These are phyloP conservation scores for Ophiocordyceps camponoti-floridani DNA, from an alignment of 2,329 filamentous ascomycete species.

Conservation along the genomic window DNA sequence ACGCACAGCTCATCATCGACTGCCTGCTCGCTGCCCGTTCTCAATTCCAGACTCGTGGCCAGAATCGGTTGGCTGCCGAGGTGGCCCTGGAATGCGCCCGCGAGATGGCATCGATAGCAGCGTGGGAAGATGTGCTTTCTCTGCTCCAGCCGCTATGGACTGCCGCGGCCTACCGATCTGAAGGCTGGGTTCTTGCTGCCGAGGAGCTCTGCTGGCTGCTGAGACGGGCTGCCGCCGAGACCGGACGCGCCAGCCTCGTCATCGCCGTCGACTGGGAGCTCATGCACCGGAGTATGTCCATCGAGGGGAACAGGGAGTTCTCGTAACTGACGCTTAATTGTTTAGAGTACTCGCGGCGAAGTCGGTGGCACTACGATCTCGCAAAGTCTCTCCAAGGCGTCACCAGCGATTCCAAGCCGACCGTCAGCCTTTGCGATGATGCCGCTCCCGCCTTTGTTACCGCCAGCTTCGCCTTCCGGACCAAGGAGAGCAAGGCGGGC, in stretches of 20 bases:
- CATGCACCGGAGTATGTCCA: constrained; percentile 33
- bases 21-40: constrained; percentile 29
- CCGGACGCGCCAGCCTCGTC: constrained; percentile 34
- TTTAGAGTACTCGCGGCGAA: constrained; percentile 32
- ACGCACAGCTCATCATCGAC: constrained; percentile 35
- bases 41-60: constrained; percentile 36
- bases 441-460: constrained; percentile 34
- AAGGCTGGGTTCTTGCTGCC: constrained; percentile 40
- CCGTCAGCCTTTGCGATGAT: constrained; percentile 31
- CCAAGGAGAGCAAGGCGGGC: constrained; percentile 41
- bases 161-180: constrained; percentile 33
- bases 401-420: constrained; percentile 23
- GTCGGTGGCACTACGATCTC: constrained; percentile 45
- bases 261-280: constrained; percentile 49
- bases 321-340: constrained; percentile 2
- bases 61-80: constrained; percentile 35
- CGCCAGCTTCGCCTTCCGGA: constrained; percentile 38
- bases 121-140: constrained; percentile 35
- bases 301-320: not conserved
- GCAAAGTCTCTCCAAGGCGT: constrained; percentile 35
- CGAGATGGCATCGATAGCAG: constrained; percentile 30
- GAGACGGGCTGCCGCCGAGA: constrained; percentile 33
- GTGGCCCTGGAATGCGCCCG: constrained; percentile 37
- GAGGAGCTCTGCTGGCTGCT: constrained; percentile 46
- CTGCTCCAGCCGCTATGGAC: constrained; percentile 40